Evolutionary conservation across 2,329 filamentous ascomycete genomes (phyloP).

Genomic region (Calonectria pseudoturangicola): DNA sequence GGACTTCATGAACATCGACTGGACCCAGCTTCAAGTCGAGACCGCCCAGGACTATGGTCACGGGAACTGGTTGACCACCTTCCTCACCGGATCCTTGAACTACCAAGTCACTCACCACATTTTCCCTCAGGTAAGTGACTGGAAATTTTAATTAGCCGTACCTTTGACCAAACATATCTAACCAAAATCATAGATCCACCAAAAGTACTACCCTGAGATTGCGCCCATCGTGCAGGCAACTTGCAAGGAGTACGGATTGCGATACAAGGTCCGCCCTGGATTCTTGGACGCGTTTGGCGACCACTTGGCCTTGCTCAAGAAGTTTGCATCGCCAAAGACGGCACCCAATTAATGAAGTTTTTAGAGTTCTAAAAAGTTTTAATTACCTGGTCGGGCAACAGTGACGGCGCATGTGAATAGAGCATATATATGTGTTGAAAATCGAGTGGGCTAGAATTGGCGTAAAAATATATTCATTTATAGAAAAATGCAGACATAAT

Average conservation of each 20-base stretch:
- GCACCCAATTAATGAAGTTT: background rate
- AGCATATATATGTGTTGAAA: constrained; percentile 8
- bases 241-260: constrained; percentile 18
- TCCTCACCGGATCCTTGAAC: constrained; percentile 16
- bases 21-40: constrained; percentile 19
- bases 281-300: constrained; percentile 11
- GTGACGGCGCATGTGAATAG: constrained; percentile 4
- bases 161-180: background rate
- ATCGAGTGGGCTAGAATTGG: constrained; percentile 2
- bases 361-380: background rate
- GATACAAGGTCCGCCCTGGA: constrained; percentile 20
- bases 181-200: background rate
- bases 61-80: constrained; percentile 10
- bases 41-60: constrained; percentile 18
- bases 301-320: constrained; percentile 2
- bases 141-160: background rate
- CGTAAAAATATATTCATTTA: constrained; percentile 11
- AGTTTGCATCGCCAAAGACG: constrained; percentile 19
- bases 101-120: constrained; percentile 20
- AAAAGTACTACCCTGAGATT: constrained; percentile 21
- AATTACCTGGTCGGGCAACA: background rate
- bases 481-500: background rate
- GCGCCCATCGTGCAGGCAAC: constrained; percentile 13
- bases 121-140: constrained; percentile 3
- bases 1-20: constrained; percentile 18